Evolutionary conservation across 78 protist species (phyloP).

Genomic region (Emiliania huxleyi): DNA sequence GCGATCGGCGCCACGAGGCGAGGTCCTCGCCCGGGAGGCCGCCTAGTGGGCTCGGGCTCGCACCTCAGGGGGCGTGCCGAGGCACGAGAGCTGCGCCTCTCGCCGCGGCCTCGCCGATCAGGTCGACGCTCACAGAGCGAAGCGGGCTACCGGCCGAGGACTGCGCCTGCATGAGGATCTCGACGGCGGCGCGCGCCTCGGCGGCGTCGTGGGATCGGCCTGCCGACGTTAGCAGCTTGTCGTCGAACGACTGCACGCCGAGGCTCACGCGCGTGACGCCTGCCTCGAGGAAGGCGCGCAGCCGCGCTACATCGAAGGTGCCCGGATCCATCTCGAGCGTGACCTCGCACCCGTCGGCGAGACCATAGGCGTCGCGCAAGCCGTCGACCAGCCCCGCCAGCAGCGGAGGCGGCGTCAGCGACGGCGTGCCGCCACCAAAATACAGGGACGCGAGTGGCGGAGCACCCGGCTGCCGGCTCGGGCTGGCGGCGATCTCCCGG

Average conservation of each 20-base stretch:
- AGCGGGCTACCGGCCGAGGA: no score
- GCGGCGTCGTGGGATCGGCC: not conserved
- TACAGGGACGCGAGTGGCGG: not conserved
- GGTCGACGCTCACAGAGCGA: no score
- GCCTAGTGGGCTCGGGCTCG: no score
- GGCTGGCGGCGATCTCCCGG: not conserved
- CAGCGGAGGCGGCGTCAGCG: not conserved
- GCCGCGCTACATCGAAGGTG: not conserved
- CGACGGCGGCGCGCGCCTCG: not conserved
- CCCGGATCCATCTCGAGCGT: conserved; percentile 37
- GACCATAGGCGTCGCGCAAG: not conserved
- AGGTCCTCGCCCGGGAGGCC: no score
- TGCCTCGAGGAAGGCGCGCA: not conserved
- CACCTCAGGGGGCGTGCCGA: no score
- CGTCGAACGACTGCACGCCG: conserved; percentile 23
- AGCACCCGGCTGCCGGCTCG: not conserved
- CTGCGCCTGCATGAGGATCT: no score
- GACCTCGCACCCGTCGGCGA: not conserved
- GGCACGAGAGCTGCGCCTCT: no score
- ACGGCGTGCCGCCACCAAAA: conserved; percentile 31
- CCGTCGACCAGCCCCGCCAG: not conserved
- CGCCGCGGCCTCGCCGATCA: no score
- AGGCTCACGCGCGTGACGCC: conserved; percentile 8
- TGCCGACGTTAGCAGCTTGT: not conserved
- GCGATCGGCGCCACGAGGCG: not conserved